phyloP scores from a whole-genome alignment of 2,329 filamentous ascomycete genomes.

The Beauveria bassiana region DNA sequence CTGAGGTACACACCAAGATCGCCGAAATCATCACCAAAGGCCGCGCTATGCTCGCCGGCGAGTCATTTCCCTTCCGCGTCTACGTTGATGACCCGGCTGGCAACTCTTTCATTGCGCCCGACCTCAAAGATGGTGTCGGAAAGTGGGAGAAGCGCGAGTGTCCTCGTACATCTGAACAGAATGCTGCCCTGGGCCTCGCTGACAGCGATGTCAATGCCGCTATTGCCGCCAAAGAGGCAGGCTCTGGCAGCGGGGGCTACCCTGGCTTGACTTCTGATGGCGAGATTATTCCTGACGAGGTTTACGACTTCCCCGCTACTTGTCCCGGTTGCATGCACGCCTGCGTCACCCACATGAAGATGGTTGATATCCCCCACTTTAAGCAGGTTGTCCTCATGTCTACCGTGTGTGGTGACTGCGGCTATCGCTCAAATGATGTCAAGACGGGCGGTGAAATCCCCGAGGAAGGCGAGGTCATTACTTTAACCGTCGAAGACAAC shows the following conservation, averaged over 20 bases:
- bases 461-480: constrained; percentile 76
- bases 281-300: constrained; percentile 85
- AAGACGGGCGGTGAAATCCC: constrained; percentile 95
- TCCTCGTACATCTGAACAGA: constrained; percentile 74
- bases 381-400: constrained; percentile 96
- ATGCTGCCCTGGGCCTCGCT: constrained; percentile 72
- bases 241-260: constrained; percentile 35
- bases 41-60: constrained; percentile 67
- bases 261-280: constrained; percentile 48
- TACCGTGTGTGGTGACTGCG: constrained; percentile 84
- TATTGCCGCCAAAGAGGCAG: constrained; percentile 18
- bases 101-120: constrained; percentile 94
- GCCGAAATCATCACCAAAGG: constrained; percentile 67
- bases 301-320: constrained; percentile 85
- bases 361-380: constrained; percentile 96
- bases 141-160: constrained; percentile 90
- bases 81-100: constrained; percentile 85
- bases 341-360: constrained; percentile 95
- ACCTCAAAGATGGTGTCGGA: constrained; percentile 67
- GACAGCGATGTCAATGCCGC: constrained; percentile 50
- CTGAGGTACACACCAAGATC: constrained; percentile 73
- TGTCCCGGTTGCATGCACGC: constrained; percentile 85
- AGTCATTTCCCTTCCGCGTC: constrained; percentile 79
- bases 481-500: constrained; percentile 57
- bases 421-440: constrained; percentile 92